These are phyloP conservation scores for Vaccinium corymbosum DNA, from an alignment of 148 eudicot species.

Conservation along the genomic window DNA sequence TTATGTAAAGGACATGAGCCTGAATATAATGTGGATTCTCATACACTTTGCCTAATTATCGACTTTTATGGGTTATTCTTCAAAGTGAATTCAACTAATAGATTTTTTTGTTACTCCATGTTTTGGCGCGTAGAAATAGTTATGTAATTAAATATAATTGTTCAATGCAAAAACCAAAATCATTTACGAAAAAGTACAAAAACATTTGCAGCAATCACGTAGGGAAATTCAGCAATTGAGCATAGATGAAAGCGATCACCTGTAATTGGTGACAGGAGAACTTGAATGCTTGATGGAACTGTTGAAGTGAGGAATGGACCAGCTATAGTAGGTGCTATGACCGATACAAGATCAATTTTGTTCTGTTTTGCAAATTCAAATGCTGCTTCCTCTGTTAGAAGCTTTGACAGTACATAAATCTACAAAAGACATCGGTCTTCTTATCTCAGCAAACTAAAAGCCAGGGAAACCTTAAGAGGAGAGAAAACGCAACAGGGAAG, in stretches of 20 bases:
- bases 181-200: no score
- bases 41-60: background rate
- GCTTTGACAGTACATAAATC: conserved; percentile 69
- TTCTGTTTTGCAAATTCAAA: conserved; percentile 49
- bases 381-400: conserved; percentile 62
- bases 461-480: background rate
- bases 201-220: background rate
- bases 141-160: background rate
- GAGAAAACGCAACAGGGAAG: background rate
- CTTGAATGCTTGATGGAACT: conserved; percentile 65
- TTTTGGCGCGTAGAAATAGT: background rate
- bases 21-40: background rate
- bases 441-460: background rate
- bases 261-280: conserved; percentile 73
- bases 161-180: background rate
- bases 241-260: conserved; percentile 25
- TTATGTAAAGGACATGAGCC: background rate
- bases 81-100: background rate
- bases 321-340: conserved; percentile 61
- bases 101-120: background rate
- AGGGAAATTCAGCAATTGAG: background rate
- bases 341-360: conserved; percentile 56
- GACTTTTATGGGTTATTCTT: background rate
- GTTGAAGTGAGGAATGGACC: conserved; percentile 67
- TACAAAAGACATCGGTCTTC: conserved; percentile 9